These are phyloP conservation scores for Testicularia cyperi DNA, from an alignment of 1,284 basidiomycete species.

Conservation along the genomic window DNA sequence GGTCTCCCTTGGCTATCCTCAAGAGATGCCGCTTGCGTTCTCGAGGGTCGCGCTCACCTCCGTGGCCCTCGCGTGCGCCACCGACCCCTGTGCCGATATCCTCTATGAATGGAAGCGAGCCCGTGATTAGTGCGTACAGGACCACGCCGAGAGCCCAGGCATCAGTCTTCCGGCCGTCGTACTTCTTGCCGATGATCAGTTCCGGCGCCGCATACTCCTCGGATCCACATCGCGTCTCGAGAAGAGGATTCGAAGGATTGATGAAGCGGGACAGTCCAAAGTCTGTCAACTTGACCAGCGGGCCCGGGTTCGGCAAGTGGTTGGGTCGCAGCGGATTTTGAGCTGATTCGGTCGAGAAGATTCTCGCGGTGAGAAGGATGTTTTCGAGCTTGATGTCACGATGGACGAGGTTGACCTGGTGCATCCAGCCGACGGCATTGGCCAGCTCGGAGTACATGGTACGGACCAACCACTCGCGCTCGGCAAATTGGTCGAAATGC, in stretches of 20 bases:
- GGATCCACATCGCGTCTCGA: constrained; percentile 84
- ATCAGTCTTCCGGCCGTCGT: constrained; percentile 85
- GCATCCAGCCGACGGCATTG: constrained; percentile 84
- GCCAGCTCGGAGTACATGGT: constrained; percentile 79
- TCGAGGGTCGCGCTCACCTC: constrained; percentile 37
- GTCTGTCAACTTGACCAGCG: constrained; percentile 82
- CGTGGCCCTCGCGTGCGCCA: constrained; percentile 29
- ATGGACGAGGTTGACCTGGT: constrained; percentile 81
- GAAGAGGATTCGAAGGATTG: constrained; percentile 69
- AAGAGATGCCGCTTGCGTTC: constrained; percentile 53
- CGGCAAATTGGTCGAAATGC: constrained; percentile 65
- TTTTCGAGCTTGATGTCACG: constrained; percentile 90
- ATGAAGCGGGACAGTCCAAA: constrained; percentile 88
- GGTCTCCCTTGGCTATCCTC: constrained; percentile 57
- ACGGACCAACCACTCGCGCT: constrained; percentile 68
- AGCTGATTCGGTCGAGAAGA: constrained; percentile 20
- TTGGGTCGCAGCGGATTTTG: constrained; percentile 20
- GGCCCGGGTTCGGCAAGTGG: constrained; percentile 61
- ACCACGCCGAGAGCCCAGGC: constrained; percentile 87
- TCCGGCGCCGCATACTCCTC: constrained; percentile 91
- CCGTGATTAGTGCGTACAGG: constrained; percentile 72
- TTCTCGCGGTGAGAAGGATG: constrained; percentile 48
- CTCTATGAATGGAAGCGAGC: constrained; percentile 64
- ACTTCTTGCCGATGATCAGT: constrained; percentile 74
- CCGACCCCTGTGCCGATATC: constrained; percentile 27